Evolutionary conservation across 164 flowering plant genomes (phyloP), one percentile per base, ranked within the genome.

Genomic region (Vitis labrusca): DNA sequence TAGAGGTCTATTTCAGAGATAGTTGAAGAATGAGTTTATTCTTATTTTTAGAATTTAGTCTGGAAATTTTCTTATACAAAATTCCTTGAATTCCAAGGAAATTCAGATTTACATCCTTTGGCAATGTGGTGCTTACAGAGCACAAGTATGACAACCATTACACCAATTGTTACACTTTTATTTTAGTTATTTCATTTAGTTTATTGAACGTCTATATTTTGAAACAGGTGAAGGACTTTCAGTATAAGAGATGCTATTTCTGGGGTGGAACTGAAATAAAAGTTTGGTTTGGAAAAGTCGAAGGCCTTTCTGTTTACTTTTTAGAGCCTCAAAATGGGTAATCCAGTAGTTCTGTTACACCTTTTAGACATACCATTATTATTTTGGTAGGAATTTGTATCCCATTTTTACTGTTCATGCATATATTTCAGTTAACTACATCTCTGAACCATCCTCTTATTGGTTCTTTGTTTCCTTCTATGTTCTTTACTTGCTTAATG

Each of bases 281-380:
- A 85, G 97, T 90, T 64, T 95, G 93, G 93, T 68, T 65, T 73
- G 99, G 99, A 71, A 91, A 88, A 74, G 99, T 95, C 66, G 97
- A 91, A 84, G 93, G 95, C 59, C 86, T 95, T 61, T 72, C 97
- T 56, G 99, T 91, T 66, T 90, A 93, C 76, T 93, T 95, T 77
- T 66, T 95, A 83, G 98, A 95, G 84, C 99, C 97, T 79, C 93
- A 88, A 61, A 95, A 95, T 73, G 91, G 99, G 99, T 93, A 93
- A 83, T 30, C 59, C 51, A 58, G 10, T 62, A 11, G n/a, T 71
- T 57, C 9, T 74, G 10, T 56, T 69, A 5, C 13, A 19, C 68
- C 63, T 13, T 19, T 49, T 32, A 44, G 48, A 55, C 70, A 6
- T 12, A 53, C 13, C 12, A 30, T 56, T 37, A 13, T 14, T 23